These are phyloP conservation scores for Talaromyces marneffei DNA, from an alignment of 2,329 filamentous ascomycete genomes.

Conservation along the genomic window DNA sequence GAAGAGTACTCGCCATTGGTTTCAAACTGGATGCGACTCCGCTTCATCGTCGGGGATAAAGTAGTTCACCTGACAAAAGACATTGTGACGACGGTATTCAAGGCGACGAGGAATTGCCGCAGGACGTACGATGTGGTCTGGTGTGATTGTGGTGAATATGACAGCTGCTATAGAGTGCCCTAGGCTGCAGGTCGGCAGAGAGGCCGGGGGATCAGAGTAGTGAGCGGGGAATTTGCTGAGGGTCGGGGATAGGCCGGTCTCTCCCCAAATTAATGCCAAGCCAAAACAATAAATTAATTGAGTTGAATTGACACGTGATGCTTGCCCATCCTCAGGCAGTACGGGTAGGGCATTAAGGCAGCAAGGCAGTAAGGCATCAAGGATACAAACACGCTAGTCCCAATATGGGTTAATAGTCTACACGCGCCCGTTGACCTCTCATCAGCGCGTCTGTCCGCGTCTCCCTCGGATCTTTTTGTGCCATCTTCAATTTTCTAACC, in stretches of 20 bases:
- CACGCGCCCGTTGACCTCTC: conserved; percentile 13
- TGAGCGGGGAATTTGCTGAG: conserved; percentile 4
- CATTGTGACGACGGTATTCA: not conserved
- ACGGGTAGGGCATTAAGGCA: not conserved
- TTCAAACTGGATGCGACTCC: conserved; percentile 35
- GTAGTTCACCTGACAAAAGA: not conserved
- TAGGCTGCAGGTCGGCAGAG: conserved; percentile 1
- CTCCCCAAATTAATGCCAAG: not conserved
- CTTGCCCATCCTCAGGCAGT: too few relatives aligned
- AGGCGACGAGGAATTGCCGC: not conserved
- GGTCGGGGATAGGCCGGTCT: not conserved
- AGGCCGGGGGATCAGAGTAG: not conserved
- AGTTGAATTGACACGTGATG: too few relatives aligned
- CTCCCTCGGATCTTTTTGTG: not conserved
- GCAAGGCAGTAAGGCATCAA: not conserved
- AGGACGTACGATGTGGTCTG: not conserved
- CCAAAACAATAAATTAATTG: not conserved
- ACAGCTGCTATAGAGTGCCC: not conserved
- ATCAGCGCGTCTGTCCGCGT: conserved; percentile 14
- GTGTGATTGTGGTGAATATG: not conserved
- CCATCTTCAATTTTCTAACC: not conserved
- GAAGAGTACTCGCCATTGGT: conserved; percentile 33
- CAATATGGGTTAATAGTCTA: conserved; percentile 6
- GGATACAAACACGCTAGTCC: not conserved
- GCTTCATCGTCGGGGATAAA: conserved; percentile 29